Evolutionary conservation across 805 yeast species (phyloP), one percentile per base, ranked within the genome.

Genomic region (Schwanniomyces polymorphus): DNA sequence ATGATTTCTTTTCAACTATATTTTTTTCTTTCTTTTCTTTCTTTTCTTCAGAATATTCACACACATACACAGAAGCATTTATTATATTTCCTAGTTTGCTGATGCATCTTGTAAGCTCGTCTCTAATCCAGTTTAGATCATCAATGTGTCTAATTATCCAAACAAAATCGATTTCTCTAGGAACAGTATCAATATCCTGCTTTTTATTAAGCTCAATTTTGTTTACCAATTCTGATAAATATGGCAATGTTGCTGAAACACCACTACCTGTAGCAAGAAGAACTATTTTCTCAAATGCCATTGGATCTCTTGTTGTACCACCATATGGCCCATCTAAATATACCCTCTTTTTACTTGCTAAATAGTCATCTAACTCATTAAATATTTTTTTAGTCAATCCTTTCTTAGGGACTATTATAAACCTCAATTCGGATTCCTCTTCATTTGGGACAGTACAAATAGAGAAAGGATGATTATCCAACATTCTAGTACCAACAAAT

Each of bases 241-340:
- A 79, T 9, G 85, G 80, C 17, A 78, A 47, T 1, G 78, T 67
- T 0, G 77, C 79, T 3, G 82, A 68, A 12, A 80, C 70, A 35
- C 86, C 85, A 40, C 78, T 70, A 4, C 86, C 86, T 1, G 80
- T 63, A 18, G 79, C 63, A 1, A 78, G 16, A 21, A 80, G 54
- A 8, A 66, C 56, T 7, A 76, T 60, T 38, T 73, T 68, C 38
- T 76, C 76, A 55, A 81, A 81, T 1, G 77, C 59, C 17, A 68
- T 52, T 5, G 65, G 59, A 49, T 78, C 77, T 55, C 86, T 67
- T 12, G 66, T 53, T 41, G 74, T 53, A 1, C 84, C 85, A 14
- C 86, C 85, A 49, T 79, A 81, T 4, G 86, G 83, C 1, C 86
- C 86, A 54, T 81, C 85, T 16, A 78, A 57, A 47, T 51, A 72